phyloP scores from a whole-genome alignment of 2,329 filamentous ascomycete genomes.

The Cytospora piceicola region DNA sequence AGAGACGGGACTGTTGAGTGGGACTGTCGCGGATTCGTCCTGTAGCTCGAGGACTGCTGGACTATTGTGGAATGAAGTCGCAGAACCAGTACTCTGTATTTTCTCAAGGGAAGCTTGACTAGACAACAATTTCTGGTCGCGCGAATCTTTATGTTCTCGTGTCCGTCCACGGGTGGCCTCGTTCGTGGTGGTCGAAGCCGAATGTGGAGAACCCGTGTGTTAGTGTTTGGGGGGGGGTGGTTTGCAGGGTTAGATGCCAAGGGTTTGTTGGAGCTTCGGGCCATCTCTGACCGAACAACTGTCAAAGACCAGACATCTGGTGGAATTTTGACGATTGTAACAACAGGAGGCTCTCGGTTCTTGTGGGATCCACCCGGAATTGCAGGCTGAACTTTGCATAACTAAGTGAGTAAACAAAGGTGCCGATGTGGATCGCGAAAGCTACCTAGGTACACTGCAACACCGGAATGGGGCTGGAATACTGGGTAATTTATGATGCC shows the following conservation, averaged over 20 bases:
- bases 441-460: background rate
- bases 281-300: slow-evolving; percentile 14
- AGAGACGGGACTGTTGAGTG: slow-evolving; percentile 7
- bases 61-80: background rate
- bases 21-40: background rate
- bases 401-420: background rate
- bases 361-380: background rate
- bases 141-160: background rate
- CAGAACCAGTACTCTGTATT: background rate
- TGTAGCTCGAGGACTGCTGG: background rate
- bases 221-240: background rate
- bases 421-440: background rate
- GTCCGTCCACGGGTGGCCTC: background rate
- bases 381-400: background rate
- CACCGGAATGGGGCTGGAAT: background rate
- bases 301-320: background rate
- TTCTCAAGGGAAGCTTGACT: background rate
- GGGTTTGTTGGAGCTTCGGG: slow-evolving; percentile 8
- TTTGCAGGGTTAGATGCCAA: background rate
- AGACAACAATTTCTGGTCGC: background rate
- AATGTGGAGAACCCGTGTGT: slow-evolving; percentile 20
- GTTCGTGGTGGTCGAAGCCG: background rate
- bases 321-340: background rate
- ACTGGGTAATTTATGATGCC: background rate
- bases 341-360: background rate